These are phyloP conservation scores for Nepenthes mirabilis DNA, from an alignment of 148 eudicot species.

Conservation along the genomic window DNA sequence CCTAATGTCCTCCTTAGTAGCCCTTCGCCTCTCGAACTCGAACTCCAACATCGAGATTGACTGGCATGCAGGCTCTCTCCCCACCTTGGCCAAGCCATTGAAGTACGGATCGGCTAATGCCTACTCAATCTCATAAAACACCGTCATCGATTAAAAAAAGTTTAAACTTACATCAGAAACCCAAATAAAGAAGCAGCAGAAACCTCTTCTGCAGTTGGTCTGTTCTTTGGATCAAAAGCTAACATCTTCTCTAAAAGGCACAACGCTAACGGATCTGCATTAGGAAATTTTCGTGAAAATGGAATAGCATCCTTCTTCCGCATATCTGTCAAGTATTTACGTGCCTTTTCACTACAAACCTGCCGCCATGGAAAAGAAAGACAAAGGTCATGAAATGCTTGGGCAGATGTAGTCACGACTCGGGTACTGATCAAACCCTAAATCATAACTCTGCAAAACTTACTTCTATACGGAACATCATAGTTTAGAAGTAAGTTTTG, in stretches of 20 bases:
- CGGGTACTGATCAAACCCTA: too few relatives aligned
- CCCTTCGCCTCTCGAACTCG: constrained; percentile 56
- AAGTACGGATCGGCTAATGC: constrained; percentile 68
- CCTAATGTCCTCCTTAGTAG: constrained; percentile 49
- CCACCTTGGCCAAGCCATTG: constrained; percentile 55
- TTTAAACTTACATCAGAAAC: background rate
- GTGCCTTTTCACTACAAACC: constrained; percentile 60
- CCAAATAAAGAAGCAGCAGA: background rate
- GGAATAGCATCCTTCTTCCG: constrained; percentile 47
- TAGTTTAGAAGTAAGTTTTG: too few relatives aligned
- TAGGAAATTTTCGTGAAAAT: constrained; percentile 41
- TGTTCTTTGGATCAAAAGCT: constrained; percentile 60
- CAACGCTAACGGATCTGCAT: constrained; percentile 53
- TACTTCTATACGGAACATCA: too few relatives aligned
- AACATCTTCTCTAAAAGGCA: constrained; percentile 42
- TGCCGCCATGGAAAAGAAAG: constrained; percentile 5
- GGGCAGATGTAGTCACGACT: too few relatives aligned
- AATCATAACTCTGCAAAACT: too few relatives aligned
- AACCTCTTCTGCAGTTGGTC: constrained; percentile 71
- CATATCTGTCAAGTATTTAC: constrained; percentile 57
- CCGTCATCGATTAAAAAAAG: background rate
- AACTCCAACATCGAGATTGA: constrained; percentile 63
- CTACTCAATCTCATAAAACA: constrained; percentile 18
- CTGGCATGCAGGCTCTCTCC: constrained; percentile 56
- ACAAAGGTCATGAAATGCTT: background rate